Conservation (phyloP, 371 early-diverging fungal species). For the Thermomucor indicae-seudaticae region DNA sequence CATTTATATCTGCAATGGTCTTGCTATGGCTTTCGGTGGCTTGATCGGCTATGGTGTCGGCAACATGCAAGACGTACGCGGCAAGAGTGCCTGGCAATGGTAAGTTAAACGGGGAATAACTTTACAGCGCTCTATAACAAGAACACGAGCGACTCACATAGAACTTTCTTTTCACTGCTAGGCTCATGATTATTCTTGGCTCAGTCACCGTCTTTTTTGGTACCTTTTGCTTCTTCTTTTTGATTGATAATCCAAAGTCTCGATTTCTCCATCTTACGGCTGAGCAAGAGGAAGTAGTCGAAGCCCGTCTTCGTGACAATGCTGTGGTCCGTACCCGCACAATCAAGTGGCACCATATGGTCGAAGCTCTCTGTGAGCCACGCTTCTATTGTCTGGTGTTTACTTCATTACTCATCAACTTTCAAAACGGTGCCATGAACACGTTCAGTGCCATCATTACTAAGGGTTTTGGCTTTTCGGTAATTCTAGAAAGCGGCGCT, state of each 20-base stretch:
- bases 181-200: constrained; percentile 40
- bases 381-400: constrained; percentile 19
- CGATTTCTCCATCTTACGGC: constrained; percentile 12
- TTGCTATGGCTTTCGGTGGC: constrained; percentile 55
- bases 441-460: constrained; percentile 21
- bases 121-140: neutral
- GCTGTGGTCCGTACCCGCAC: constrained; percentile 14
- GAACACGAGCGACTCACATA: neutral
- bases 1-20: constrained; percentile 23
- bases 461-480: constrained; percentile 21
- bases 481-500: neutral
- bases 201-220: constrained; percentile 17
- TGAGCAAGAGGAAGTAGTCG: constrained; percentile 9
- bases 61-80: constrained; percentile 33
- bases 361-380: constrained; percentile 21
- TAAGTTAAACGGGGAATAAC: neutral
- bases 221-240: constrained; percentile 10
- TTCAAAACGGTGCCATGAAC: constrained; percentile 39
- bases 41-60: constrained; percentile 54
- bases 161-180: neutral
- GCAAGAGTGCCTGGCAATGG: constrained; percentile 50
- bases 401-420: constrained; percentile 17
- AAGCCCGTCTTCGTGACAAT: constrained; percentile 12
- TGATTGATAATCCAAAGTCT: constrained; percentile 15
- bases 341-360: constrained; percentile 16